Evolutionary conservation across 2,329 filamentous ascomycete species (phyloP), one percentile per base, ranked within the genome.

Genomic region (Trichoderma sp.): DNA sequence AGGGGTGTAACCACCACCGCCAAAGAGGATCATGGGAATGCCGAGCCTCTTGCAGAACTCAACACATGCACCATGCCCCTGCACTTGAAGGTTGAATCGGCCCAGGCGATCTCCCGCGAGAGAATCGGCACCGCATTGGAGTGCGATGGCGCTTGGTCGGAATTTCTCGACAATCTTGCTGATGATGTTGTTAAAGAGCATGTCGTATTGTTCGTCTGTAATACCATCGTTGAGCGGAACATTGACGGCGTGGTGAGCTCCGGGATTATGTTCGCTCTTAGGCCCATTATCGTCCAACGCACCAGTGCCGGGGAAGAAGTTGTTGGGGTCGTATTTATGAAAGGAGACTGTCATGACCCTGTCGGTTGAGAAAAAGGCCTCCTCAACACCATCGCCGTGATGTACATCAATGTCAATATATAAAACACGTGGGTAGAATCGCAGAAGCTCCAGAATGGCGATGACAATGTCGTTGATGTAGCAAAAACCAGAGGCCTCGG

Each of bases 381-480:
- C 92, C 80, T 97, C 94, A 21, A 97, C 94, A 65, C 94, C 94
- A 79, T 97, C 94, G 73, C 94, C 94, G 75, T 97, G 94, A 79
- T 97, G 94, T 1, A 97, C 93, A 79, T 97, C 94, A 76, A 97
- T 97, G 79, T 97, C 94, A 77, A 98, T 95, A 82, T 98, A 98
- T 72, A 98, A 86, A 8, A 98, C 95, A 63, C 95, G 92, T 18
- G 94, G 90, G 76, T 95, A 90, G 78, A 91, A 88, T 34, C 93
- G 91, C 18, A 98, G 86, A 11, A 99, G 88, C 80, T 98, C 92
- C 47, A 98, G 87, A 76, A 98, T 96, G 43, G 93, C 94, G 61
- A 99, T 88, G 72, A 98, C 96, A 77, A 98, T 98, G 82, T 99
- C 96, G 81, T 99, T 99, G 83, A 98, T 94, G 83, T 99, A 99